Conservation (phyloP, 75 land plant species). For the Cryptomeria japonica region DNA sequence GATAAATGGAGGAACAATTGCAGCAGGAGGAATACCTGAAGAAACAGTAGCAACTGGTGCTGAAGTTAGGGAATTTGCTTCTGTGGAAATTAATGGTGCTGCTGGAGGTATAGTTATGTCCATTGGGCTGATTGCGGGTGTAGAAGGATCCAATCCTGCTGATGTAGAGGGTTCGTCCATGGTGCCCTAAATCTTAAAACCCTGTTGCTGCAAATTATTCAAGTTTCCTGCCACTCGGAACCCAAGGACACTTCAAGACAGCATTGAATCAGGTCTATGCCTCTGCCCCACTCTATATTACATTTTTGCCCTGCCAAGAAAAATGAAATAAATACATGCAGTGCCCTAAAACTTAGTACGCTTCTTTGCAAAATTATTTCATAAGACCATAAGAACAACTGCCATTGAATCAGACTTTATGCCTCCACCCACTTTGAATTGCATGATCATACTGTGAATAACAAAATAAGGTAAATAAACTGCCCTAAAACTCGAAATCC, state of each 20-base stretch:
- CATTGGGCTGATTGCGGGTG: not conserved
- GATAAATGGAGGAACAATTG: not conserved
- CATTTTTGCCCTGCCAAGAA: not conserved
- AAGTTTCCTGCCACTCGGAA: not conserved
- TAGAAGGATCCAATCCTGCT: not conserved
- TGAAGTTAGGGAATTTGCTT: not conserved
- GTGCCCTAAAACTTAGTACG: not conserved
- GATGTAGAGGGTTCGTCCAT: slow-evolving; percentile 2
- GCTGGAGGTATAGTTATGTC: not conserved
- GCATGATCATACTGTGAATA: not conserved
- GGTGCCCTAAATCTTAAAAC: not conserved
- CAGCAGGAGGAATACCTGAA: not conserved
- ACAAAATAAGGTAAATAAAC: not conserved
- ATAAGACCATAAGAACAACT: not conserved
- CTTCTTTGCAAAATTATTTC: not conserved
- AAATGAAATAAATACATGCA: too few relatives aligned
- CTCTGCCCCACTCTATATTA: not conserved
- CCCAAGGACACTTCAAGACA: not conserved
- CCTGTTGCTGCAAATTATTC: not conserved
- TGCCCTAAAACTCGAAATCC: not conserved
- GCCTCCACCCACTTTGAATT: not conserved
- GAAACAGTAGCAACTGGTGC: not conserved
- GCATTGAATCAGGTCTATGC: not conserved
- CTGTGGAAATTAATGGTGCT: not conserved
- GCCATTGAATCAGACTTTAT: not conserved